Base-by-base conservation (phyloP, 148 eudicot species). In the Hydrangea macrophylla region DNA sequence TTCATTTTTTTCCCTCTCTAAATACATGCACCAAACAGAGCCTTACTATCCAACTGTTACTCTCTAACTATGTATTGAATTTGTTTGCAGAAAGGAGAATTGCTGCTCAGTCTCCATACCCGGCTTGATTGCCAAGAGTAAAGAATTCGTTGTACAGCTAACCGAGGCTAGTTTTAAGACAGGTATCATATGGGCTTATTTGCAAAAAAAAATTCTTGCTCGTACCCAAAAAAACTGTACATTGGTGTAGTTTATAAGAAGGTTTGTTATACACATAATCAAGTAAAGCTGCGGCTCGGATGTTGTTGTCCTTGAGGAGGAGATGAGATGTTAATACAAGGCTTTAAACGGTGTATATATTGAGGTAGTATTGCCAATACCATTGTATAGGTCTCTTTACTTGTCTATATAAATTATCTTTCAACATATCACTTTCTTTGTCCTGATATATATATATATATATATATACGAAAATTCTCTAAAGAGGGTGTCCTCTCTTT, bases 141-240 rank as follows among this genome's bases (percentile, higher is more conserved):
- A 62, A 56, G 62, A 71, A 69, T 82, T 72, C 84, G 87, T 87
- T 87, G 92, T 87, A 87, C 85, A 85, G 92, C 83, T 87, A 79
- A 87, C 92, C 24, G 80, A 82, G 83, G 84, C 78, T 63, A 73
- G 82, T 69, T 82, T 40, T 59, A 42, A 69, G 24, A 56, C 60
- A 35, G 70, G 71, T 67, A 30, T 73, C 71, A 60, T n/a, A n/a
- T n/a, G n/a, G n/a, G 88, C 73, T 79, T 83, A 73, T 74, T 78
- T 73, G 82, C n/a, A n/a, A 73, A 88, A 92, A 86, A 85, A 92
- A 85, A 64, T 57, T 64, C 83, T 77, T 77, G 75, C 75, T 67
- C 85, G 82, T 86, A 83, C 82, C 83, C n/a, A n/a, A 79, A 76
- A 75, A 77, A 88, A 70, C 74, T 92, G 97, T 92, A 92, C 81